Evolutionary conservation across 305 asterid genomes (phyloP).

Genomic region (Ilex paraguariensis): DNA sequence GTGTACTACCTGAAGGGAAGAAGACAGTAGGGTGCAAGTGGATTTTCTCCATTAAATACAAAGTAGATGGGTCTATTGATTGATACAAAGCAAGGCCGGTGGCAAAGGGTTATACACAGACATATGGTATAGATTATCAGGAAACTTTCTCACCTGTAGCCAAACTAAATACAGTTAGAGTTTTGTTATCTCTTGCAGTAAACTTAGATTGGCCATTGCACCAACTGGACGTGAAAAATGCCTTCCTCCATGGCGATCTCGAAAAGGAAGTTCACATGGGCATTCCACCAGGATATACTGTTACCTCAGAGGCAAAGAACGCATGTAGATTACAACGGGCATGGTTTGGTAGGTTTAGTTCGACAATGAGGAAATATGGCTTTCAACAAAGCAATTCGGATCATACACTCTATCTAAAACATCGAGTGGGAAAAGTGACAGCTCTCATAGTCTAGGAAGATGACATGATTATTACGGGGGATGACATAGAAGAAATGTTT

Average conservation of each 20-base stretch:
- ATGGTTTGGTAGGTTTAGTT: neutral
- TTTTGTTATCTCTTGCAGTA: no score
- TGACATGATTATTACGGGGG: neutral
- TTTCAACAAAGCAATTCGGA: neutral
- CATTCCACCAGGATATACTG: neutral
- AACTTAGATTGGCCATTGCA: no score
- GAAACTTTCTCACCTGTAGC: neutral
- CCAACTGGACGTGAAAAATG: no score
- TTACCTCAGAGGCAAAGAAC: no score
- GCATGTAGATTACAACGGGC: neutral
- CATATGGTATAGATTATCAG: neutral
- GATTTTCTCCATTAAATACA: no score
- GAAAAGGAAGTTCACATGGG: neutral
- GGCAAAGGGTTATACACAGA: no score
- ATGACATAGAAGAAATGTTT: no score
- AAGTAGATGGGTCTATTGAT: no score
- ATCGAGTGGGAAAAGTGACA: neutral
- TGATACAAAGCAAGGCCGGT: no score
- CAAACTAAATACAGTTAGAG: no score
- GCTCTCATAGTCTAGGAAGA: neutral
- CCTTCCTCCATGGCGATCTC: constrained; percentile 1
- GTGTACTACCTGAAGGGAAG: no score
- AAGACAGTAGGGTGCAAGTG: no score
- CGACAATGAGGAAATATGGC: constrained; percentile 1
- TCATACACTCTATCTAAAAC: neutral